A percentile compares a stretch with the other conserved stretches of the same genome.
Evolutionary conservation across 805 yeast genomes (phyloP).

Genomic region (Schizosaccharomyces cryophilus): DNA sequence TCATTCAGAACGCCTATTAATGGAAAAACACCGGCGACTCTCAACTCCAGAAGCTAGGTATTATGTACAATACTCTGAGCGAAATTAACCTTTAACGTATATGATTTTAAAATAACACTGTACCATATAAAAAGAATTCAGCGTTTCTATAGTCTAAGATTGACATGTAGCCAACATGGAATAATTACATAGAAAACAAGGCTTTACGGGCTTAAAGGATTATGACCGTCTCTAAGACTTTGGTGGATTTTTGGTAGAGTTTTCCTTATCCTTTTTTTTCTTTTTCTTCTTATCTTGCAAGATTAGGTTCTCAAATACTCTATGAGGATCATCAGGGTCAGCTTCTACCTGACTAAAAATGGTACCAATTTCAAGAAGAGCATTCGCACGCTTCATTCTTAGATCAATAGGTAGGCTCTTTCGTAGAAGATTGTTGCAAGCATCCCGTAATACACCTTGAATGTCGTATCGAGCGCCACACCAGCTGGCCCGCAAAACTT

Average conservation of each 20-base stretch:
- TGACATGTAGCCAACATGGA: too few relatives aligned
- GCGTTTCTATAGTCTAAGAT: too few relatives aligned
- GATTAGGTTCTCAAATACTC: conserved; percentile 71
- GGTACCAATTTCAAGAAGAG: conserved; percentile 45
- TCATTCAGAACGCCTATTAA: not conserved
- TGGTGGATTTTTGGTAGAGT: too few relatives aligned
- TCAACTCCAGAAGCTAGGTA: not conserved
- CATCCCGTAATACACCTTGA: conserved; percentile 51
- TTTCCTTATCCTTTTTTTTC: conserved; percentile 13
- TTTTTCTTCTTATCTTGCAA: conserved; percentile 54
- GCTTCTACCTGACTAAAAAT: conserved; percentile 43
- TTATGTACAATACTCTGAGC: not conserved
- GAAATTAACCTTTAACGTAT: not conserved
- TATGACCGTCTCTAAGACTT: too few relatives aligned
- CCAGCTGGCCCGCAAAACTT: conserved; percentile 86
- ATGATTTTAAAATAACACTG: too few relatives aligned
- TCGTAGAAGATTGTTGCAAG: conserved; percentile 62
- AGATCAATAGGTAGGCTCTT: conserved; percentile 32
- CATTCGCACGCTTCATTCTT: conserved; percentile 56
- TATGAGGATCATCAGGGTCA: conserved; percentile 69
- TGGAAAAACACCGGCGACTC: not conserved
- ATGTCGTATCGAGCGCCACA: conserved; percentile 75
- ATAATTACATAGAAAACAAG: too few relatives aligned
- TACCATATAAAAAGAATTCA: too few relatives aligned
- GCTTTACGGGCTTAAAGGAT: too few relatives aligned